phyloP scores from a whole-genome alignment of 345 rosid genomes.

The Lepidium africanum region DNA sequence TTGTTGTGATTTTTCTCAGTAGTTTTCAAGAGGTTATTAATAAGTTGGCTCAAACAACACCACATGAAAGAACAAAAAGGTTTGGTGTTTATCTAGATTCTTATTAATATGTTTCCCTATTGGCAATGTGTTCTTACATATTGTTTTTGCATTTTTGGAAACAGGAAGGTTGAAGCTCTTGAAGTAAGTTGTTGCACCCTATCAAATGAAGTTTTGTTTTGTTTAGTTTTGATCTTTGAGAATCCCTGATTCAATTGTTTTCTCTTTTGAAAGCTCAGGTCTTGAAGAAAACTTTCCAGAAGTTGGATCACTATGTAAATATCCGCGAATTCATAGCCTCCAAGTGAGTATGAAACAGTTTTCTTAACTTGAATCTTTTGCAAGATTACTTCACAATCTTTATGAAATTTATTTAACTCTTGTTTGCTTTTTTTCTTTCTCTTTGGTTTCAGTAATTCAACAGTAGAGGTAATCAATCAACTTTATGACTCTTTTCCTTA shows the following conservation, averaged over 20 bases:
- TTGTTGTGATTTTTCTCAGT: conserved; percentile 23
- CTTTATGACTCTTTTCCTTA: neutral
- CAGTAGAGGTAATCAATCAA: conserved; percentile 54
- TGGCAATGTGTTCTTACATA: too few species aligned
- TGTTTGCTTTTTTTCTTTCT: conserved; percentile 2
- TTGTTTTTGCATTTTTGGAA: neutral
- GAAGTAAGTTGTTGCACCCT: conserved; percentile 54
- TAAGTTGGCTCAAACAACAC: conserved; percentile 57
- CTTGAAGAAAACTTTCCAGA: conserved; percentile 82
- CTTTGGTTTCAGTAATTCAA: conserved; percentile 51
- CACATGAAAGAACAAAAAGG: conserved; percentile 84
- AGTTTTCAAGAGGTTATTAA: conserved; percentile 62
- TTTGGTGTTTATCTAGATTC: conserved; percentile 5
- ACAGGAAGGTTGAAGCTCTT: conserved; percentile 88
- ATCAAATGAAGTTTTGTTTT: neutral
- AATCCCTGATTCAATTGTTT: conserved; percentile 21
- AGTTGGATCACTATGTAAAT: conserved; percentile 83
- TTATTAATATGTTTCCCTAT: neutral
- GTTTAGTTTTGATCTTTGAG: neutral
- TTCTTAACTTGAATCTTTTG: neutral
- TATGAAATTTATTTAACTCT: conserved; percentile 5
- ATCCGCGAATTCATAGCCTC: conserved; percentile 66
- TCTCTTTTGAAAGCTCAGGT: conserved; percentile 48
- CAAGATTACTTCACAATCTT: neutral
- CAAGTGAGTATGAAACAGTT: conserved; percentile 32